Percentiles rank a stretch among this genome's conserved stretches.
These are phyloP conservation scores for Venturia effusa DNA, from an alignment of 2,329 filamentous ascomycete species.

Conservation along the genomic window DNA sequence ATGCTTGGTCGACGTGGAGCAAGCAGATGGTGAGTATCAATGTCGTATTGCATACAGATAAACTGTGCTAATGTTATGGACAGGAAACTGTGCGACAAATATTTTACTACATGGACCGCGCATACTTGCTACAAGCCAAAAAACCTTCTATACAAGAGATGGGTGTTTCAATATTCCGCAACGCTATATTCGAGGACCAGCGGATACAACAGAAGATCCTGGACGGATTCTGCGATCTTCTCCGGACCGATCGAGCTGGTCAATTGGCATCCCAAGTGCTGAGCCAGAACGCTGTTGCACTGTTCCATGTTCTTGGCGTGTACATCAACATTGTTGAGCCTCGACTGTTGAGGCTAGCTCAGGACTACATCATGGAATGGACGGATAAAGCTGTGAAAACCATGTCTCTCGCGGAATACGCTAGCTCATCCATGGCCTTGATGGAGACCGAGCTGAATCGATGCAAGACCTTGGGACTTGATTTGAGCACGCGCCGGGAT, in stretches of 20 bases:
- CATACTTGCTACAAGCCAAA: slow-evolving; percentile 67
- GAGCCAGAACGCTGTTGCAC: slow-evolving; percentile 51
- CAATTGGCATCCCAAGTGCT: slow-evolving; percentile 34
- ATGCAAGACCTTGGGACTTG: slow-evolving; percentile 68
- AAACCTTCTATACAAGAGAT: slow-evolving; percentile 68
- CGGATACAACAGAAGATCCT: slow-evolving; percentile 44
- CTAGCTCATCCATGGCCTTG: slow-evolving; percentile 56
- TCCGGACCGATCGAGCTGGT: slow-evolving; percentile 58
- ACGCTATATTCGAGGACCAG: slow-evolving; percentile 43
- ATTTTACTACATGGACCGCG: slow-evolving; percentile 89
- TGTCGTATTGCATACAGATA: background rate
- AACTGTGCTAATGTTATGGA: slow-evolving; percentile 10
- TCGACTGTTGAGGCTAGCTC: slow-evolving; percentile 56
- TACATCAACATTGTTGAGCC: slow-evolving; percentile 76
- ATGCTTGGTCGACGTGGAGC: slow-evolving; percentile 69
- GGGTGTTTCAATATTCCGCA: slow-evolving; percentile 64
- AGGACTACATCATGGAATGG: slow-evolving; percentile 58
- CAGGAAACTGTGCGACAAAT: slow-evolving; percentile 71
- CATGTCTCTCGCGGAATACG: slow-evolving; percentile 49
- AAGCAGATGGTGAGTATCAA: slow-evolving; percentile 53
- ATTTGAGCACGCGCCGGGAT: slow-evolving; percentile 68
- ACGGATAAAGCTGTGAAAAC: slow-evolving; percentile 53
- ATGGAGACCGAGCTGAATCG: slow-evolving; percentile 62
- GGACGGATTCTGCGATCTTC: slow-evolving; percentile 65
- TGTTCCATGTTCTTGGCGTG: slow-evolving; percentile 75